Conservation (phyloP, 768 basidiomycete genomes). For the Hericium alpestre region DNA sequence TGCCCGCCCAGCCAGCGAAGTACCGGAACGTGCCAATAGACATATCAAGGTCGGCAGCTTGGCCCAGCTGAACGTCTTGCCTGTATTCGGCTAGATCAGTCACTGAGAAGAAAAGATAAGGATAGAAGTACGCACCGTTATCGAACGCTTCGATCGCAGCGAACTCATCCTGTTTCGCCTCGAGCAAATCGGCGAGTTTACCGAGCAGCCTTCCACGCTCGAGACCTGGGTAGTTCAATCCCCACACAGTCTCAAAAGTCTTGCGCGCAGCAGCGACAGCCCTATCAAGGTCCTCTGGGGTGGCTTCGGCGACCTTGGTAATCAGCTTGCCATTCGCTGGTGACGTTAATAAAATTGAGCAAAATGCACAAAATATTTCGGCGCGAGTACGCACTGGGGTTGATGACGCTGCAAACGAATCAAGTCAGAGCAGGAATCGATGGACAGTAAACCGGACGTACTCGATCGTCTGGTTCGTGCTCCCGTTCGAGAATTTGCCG, state of each 20-base stretch:
- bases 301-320: constrained; percentile 48
- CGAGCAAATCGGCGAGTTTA: constrained; percentile 58
- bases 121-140: constrained; percentile 24
- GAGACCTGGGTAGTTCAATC: constrained; percentile 47
- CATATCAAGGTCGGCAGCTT: constrained; percentile 38
- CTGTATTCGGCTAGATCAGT: neutral
- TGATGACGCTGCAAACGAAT: constrained; percentile 35
- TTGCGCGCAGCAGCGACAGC: constrained; percentile 62
- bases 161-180: constrained; percentile 48
- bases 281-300: constrained; percentile 59
- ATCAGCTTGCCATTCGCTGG: constrained; percentile 45
- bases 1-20: constrained; percentile 89
- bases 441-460: neutral
- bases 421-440: neutral
- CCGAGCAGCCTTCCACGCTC: constrained; percentile 45
- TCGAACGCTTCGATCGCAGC: constrained; percentile 69
- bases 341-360: neutral
- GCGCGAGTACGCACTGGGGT: constrained; percentile 31
- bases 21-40: constrained; percentile 52
- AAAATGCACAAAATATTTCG: neutral
- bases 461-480: neutral
- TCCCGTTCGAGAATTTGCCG: constrained; percentile 1
- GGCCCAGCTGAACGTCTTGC: constrained; percentile 44
- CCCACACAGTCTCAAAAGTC: constrained; percentile 60
- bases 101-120: no score